Evolutionary conservation across 208 protist genomes (phyloP).

Genomic region (Trichomonas tenax): DNA sequence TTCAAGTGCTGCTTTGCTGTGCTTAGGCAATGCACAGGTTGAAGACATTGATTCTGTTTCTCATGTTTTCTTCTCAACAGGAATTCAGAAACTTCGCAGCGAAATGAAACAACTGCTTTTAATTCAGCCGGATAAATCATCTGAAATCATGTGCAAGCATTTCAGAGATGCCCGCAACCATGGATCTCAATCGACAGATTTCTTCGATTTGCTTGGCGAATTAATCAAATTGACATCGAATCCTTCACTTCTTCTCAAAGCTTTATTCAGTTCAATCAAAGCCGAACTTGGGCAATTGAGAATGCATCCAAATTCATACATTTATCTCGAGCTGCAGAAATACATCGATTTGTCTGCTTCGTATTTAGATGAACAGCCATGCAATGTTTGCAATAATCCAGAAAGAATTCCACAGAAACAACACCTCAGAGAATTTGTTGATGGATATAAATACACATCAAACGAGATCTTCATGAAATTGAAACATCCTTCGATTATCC

Average conservation of each 20-base stretch:
- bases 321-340: background rate
- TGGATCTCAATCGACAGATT: background rate
- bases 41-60: background rate
- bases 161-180: background rate
- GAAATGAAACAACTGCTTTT: background rate
- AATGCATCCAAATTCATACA: background rate
- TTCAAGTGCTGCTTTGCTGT: background rate
- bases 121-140: background rate
- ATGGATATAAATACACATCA: background rate
- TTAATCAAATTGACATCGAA: background rate
- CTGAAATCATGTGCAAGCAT: background rate
- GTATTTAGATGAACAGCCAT: slow-evolving; percentile 1
- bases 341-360: background rate
- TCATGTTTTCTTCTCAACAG: background rate
- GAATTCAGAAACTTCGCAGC: background rate
- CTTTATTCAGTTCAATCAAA: background rate
- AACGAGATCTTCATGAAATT: background rate
- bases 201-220: background rate
- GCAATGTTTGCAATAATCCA: background rate
- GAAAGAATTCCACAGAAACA: background rate
- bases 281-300: background rate
- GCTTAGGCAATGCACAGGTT: background rate
- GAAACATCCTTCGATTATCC: background rate
- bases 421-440: background rate
- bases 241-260: background rate